Base-by-base conservation (phyloP, 2,329 filamentous ascomycete species). In the Hypoxylon sp. region DNA sequence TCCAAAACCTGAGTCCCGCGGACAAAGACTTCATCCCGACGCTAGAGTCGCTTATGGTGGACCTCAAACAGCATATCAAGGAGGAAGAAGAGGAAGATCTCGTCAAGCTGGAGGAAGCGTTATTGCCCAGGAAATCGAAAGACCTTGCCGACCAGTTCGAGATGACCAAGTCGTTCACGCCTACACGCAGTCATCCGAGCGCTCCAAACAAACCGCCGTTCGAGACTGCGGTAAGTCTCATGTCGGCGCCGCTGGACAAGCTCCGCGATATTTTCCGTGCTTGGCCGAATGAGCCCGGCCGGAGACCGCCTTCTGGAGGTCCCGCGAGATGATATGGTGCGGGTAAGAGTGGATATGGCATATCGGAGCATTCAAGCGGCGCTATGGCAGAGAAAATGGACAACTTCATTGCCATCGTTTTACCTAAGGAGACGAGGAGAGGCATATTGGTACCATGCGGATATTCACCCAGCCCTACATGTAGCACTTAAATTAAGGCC, bases 171-270 rank as follows among this genome's bases (percentile, higher is more conserved):
- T 74, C 76, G 46, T 81, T 84, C 61, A 79, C 80, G 2, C 83
- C 83, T 2, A 80, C 80, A 3, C 78, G 81, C 25, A 78, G 77
- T 25, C 82, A 84, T 69, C 81, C 82, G n/a, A 73, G 71, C 50
- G 75, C 79, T 1, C 82, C 83, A 2, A 78, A 83, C 63, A 81
- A 80, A 54, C 82, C 82, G 0, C 81, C 80, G 0, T 86, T 84
- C 63, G 84, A 85, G 76, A 85, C 82, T 0, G 80, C 79, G 0
- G 78, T 78, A 23, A 82, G 81, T 0, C 70, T 87, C 34, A 71
- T 87, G 73, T 76, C 81, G 1, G 84, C 84, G 9, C 85, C 85
- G 0, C 75, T 87, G n/a, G 85, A 87, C 73, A 81, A 81, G 61
- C 67, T 87, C 19, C 74, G 75, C 30, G 83, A 87, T 75, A 50